Evolutionary conservation across 768 basidiomycete genomes (phyloP), one percentile per base, ranked within the genome.

Genomic region (Trametes coccinea): DNA sequence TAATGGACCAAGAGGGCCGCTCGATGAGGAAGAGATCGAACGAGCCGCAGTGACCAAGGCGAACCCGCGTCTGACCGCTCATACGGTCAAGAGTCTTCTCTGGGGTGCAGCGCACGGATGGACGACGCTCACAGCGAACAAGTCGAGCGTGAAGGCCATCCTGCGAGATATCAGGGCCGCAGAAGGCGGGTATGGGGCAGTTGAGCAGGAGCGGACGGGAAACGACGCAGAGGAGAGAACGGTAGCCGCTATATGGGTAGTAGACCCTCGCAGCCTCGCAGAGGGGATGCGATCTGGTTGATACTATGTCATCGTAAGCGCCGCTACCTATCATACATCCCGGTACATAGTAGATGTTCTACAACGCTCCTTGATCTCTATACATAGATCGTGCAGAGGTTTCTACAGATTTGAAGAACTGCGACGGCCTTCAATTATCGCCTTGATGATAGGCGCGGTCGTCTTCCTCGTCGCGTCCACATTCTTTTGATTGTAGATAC

Each of bases 61-160:
- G 17, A 85, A 85, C 62, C 79, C 83, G 1, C 81, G 81, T 33
- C 74, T 92, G 34, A 93, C 92, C 0, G 82, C 81, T 8, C 93
- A 95, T 71, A 95, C 93, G 0, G 82, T 90, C 8, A 80, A 84
- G 58, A 90, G 88, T 56, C 77, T 94, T 76, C 74, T 86, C 17
- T 83, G 82, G 69, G 93, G 93, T 14, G 84, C 88, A 0, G 75
- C 75, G 41, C 74, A 82, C 30, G 86, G 87, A 0, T 88, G 90
- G 89, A 95, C 93, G 63, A 92, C 90, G n/a, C 76, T 95, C 50
- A 95, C 93, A 4, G 92, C 92, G 8, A 95, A 96, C 66, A 80
- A 84, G 64, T 81, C 87, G 33, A 92, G 92, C 65, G 84, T 94
- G 29, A 86, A 82, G 68, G 86, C 86, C 27, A 77, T 95, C n/a